Base-by-base conservation (phyloP, 768 basidiomycete species). In the Chalciporus sphaerocephalus region DNA sequence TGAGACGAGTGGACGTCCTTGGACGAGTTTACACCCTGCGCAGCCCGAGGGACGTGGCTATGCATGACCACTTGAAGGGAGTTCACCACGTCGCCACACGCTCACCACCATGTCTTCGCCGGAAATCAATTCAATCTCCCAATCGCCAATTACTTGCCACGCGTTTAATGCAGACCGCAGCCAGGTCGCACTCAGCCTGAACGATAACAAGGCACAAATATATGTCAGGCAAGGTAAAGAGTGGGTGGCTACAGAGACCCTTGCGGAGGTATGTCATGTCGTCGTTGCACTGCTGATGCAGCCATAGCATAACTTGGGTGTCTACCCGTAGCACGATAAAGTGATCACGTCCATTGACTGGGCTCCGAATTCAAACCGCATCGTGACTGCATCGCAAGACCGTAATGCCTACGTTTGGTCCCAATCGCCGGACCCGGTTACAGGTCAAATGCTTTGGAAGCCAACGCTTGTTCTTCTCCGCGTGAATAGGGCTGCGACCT, bases 401-500 rank as follows among this genome's bases (percentile, higher is more conserved):
- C 76, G 96, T 43, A 99, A 99, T 63, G 95, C 96, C 28, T 99
- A 99, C 60, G 96, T 99, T 24, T 99, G 96, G 96, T 85, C 91
- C 44, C 83, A 87, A 61, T 79, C 79, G 8, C 73, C 79, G 22
- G 87, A 93, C 56, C 74, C 83, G 1, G 72, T 75, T 47, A 87
- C 88, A 0, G 90, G 90, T 6, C 76, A 73, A 36, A 62, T 75
- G 41, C 59, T 79, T 44, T 99, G 96, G 96, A 93, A 94, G 69
- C 96, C 96, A 3, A 95, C 93, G 2, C 76, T 99, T n/a, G 96
- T 98, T 17, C 66, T 98, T 47, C 78, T 99, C 43, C 79, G 94
- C 46, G 86, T 99, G 74, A 98, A 97, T 68, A 76, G 96, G 34
- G 93, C 96, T 1, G 96, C 96, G 1, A 99, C 96, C 1, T 81